These are phyloP conservation scores for Phytophthora hybrid DNA, from an alignment of 352 stramenopile genomes.

Conservation along the genomic window DNA sequence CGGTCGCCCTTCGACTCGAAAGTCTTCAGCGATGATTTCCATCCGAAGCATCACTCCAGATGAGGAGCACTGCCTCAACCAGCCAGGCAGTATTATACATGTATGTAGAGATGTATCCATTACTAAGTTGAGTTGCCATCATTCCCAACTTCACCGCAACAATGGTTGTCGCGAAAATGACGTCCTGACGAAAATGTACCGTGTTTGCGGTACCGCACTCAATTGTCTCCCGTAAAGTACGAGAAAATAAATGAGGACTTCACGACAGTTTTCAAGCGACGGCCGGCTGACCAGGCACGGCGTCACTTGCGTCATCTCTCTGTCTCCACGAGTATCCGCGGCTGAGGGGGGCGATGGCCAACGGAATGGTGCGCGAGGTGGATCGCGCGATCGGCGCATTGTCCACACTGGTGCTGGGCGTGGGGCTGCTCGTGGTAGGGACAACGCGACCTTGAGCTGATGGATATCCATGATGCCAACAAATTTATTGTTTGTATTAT, in stretches of 20 bases:
- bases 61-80: slow-evolving; percentile 6
- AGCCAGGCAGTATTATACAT: not conserved
- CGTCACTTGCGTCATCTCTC: not conserved
- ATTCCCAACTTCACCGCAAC: not conserved
- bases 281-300: slow-evolving; percentile 1
- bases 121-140: not conserved
- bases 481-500: slow-evolving; percentile 10
- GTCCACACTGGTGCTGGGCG: slow-evolving; percentile 77
- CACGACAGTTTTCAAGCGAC: slow-evolving; percentile 32
- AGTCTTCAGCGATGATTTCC: slow-evolving; percentile 8
- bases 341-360: slow-evolving; percentile 42
- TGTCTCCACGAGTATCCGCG: not conserved
- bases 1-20: slow-evolving; percentile 27
- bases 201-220: slow-evolving; percentile 3
- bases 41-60: slow-evolving; percentile 24
- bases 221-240: slow-evolving; percentile 22
- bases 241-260: slow-evolving; percentile 40
- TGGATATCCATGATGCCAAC: not conserved
- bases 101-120: slow-evolving; percentile 6
- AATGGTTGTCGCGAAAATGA: slow-evolving; percentile 21
- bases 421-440: slow-evolving; percentile 75
- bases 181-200: slow-evolving; percentile 21
- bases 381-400: slow-evolving; percentile 81
- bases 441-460: not conserved
- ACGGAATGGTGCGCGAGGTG: slow-evolving; percentile 77